Evolutionary conservation across 2,329 filamentous ascomycete species (phyloP).

Genomic region (Penicillium frequentans): DNA sequence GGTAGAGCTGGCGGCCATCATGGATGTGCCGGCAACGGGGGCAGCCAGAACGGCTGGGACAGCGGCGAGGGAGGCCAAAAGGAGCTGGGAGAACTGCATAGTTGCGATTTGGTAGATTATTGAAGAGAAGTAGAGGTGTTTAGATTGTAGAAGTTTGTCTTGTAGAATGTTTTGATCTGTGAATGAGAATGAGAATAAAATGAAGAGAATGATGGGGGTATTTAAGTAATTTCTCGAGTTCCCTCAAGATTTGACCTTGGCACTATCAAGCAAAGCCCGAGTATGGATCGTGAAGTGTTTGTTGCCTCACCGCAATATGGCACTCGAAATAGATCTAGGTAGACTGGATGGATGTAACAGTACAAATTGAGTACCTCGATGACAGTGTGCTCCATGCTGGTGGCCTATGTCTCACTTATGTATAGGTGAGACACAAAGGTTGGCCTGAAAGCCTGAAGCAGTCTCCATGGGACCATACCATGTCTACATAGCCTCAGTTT

Average conservation of each 20-base stretch:
- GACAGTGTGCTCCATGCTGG: neutral
- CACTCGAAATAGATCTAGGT: neutral
- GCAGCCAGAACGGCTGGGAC: constrained; percentile 38
- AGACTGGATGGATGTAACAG: neutral
- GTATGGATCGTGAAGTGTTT: neutral
- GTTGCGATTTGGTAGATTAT: constrained; percentile 22
- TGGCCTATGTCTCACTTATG: constrained; percentile 5
- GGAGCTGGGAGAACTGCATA: constrained; percentile 48
- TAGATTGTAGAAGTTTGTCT: neutral
- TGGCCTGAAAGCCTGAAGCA: neutral
- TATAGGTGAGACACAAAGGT: constrained; percentile 8
- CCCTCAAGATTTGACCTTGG: neutral
- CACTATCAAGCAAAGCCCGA: neutral
- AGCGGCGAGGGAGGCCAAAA: constrained; percentile 36
- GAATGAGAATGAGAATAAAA: neutral
- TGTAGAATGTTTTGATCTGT: neutral
- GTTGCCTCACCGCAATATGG: neutral
- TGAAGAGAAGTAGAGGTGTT: neutral
- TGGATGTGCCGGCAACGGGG: constrained; percentile 35
- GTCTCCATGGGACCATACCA: neutral
- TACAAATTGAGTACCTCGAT: neutral
- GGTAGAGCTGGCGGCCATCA: constrained; percentile 42
- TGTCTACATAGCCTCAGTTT: neutral
- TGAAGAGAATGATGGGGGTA: constrained; percentile 1
- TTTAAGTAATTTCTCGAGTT: constrained; percentile 10